Percentiles rank a stretch among this genome's conserved stretches.
phyloP scores from a whole-genome alignment of 1,284 basidiomycete species.

The Ceratobasidium sp. region DNA sequence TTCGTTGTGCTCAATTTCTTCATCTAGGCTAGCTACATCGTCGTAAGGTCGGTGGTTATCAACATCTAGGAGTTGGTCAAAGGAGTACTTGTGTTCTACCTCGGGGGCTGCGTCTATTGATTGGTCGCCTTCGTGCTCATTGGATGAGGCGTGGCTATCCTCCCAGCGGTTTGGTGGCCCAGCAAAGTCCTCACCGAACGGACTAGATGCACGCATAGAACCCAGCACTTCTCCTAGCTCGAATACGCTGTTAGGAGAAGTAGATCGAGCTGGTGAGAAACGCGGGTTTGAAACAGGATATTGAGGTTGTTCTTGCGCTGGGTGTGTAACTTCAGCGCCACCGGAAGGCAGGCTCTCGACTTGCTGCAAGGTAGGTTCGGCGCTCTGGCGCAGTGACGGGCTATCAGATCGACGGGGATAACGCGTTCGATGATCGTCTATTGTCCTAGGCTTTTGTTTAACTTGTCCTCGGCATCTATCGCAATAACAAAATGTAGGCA shows the following conservation, averaged over 20 bases:
- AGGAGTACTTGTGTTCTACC: conserved; percentile 1
- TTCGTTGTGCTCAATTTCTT: background rate
- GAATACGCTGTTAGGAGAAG: background rate
- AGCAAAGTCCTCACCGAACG: no score
- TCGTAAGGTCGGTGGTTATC: background rate
- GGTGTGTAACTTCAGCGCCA: no score
- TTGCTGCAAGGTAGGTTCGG: background rate
- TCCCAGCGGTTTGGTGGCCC: no score
- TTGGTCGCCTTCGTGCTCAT: background rate
- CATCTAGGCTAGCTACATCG: background rate
- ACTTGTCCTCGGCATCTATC: background rate
- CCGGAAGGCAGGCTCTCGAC: background rate
- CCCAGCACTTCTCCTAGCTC: background rate
- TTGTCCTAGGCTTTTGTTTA: conserved; percentile 12
- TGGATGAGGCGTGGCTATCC: no score
- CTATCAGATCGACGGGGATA: background rate
- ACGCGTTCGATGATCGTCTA: conserved; percentile 5
- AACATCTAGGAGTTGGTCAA: conserved; percentile 13
- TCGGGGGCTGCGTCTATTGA: background rate
- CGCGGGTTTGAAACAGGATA: background rate
- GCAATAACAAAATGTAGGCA: conserved; percentile 1
- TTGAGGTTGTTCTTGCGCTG: background rate
- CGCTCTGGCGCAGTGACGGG: background rate
- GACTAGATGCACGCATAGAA: background rate
- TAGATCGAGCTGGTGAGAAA: background rate